Evolutionary conservation across 179 eudicot genomes (phyloP).

Genomic region (Nepenthes alata): DNA sequence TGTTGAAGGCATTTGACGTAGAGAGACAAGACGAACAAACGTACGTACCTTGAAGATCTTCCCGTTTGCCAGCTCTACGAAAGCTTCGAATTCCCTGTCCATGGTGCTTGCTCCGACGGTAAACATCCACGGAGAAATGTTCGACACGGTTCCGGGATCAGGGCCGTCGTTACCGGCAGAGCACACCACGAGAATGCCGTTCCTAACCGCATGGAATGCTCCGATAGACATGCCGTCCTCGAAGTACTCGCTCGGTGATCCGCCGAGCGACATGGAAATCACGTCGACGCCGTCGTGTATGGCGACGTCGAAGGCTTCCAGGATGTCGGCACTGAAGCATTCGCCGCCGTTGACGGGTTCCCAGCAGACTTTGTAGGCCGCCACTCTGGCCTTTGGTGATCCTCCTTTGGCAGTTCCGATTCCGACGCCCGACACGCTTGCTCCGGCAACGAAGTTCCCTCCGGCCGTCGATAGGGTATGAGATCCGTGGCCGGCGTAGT

Average conservation of each 20-base stretch:
- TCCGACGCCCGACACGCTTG: constrained; percentile 18
- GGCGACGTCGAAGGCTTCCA: constrained; percentile 46
- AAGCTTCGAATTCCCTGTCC: constrained; percentile 22
- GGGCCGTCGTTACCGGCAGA: constrained; percentile 43
- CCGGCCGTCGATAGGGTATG: constrained; percentile 71
- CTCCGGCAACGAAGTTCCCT: constrained; percentile 39
- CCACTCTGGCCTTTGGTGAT: constrained; percentile 57
- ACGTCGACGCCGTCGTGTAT: constrained; percentile 55
- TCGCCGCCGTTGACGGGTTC: constrained; percentile 5
- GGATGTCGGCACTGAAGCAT: constrained; percentile 32
- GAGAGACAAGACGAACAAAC: background rate
- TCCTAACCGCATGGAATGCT: constrained; percentile 28
- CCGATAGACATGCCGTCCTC: constrained; percentile 22
- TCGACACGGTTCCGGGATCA: constrained; percentile 8
- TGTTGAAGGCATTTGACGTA: no score
- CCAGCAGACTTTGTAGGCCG: constrained; percentile 67
- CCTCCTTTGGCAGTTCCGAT: constrained; percentile 62
- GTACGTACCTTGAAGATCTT: constrained; percentile 14
- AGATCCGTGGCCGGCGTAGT: constrained; percentile 49
- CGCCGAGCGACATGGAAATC: constrained; percentile 36
- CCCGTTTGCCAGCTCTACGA: constrained; percentile 20
- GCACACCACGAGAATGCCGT: constrained; percentile 23
- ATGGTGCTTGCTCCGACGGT: constrained; percentile 40
- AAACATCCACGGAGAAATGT: constrained; percentile 36
- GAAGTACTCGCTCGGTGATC: constrained; percentile 7